These are phyloP conservation scores for Penicillium olsonii DNA, from an alignment of 2,329 filamentous ascomycete species.

Conservation along the genomic window DNA sequence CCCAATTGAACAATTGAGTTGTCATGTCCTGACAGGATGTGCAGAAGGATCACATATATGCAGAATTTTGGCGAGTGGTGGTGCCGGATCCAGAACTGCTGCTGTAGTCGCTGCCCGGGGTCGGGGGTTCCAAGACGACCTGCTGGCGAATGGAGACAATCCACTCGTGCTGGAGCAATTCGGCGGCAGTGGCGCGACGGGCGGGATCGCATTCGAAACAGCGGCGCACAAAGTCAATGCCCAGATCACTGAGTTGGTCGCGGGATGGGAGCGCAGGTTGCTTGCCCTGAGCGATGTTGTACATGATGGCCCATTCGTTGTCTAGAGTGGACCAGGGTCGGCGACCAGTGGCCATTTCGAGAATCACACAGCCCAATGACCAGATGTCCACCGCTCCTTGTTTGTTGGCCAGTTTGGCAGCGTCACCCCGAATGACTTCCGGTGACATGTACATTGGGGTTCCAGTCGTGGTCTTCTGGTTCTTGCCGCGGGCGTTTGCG, in stretches of 20 bases:
- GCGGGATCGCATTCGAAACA: constrained; percentile 86
- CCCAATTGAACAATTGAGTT: constrained; percentile 4
- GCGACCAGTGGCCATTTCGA: constrained; percentile 95
- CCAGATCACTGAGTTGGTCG: constrained; percentile 81
- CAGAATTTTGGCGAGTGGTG: constrained; percentile 29
- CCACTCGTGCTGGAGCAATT: constrained; percentile 94
- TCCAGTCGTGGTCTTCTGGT: constrained; percentile 91
- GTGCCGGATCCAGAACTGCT: constrained; percentile 28
- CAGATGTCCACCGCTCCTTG: constrained; percentile 91
- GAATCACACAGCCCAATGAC: constrained; percentile 93
- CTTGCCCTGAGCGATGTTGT: constrained; percentile 97
- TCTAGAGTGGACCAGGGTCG: constrained; percentile 94
- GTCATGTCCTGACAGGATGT: not conserved
- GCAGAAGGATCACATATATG: constrained; percentile 22
- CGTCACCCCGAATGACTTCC: constrained; percentile 92
- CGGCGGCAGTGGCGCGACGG: constrained; percentile 77
- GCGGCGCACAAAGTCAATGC: constrained; percentile 82
- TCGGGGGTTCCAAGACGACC: constrained; percentile 47
- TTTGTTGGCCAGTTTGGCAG: constrained; percentile 69
- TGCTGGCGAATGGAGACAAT: constrained; percentile 56
- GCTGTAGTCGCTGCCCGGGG: constrained; percentile 37
- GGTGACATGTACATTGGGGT: constrained; percentile 99
- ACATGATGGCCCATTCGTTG: constrained; percentile 99
- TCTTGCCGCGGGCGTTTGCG: constrained; percentile 40
- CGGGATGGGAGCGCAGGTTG: constrained; percentile 77